phyloP scores from a whole-genome alignment of 495 filamentous ascomycete species.

The Neurospora sp. region DNA sequence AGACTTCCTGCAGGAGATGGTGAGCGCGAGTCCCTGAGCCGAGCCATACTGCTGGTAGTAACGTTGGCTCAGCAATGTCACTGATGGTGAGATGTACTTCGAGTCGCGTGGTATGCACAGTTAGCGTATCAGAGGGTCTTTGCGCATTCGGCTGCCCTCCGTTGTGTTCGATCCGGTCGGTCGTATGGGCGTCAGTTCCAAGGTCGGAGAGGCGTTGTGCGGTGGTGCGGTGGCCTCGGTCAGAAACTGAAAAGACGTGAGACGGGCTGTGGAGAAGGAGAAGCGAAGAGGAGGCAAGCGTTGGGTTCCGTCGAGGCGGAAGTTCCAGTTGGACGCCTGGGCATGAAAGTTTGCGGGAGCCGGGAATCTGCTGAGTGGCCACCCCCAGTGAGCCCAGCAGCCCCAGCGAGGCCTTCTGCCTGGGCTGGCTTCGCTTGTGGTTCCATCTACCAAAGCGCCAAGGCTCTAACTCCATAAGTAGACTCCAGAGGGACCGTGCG shows the following conservation, averaged over 20 bases:
- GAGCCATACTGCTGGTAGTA: conserved; percentile 59
- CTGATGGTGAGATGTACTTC: conserved; percentile 56
- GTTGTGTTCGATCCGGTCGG: background rate
- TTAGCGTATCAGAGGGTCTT: conserved; percentile 5
- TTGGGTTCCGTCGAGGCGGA: background rate
- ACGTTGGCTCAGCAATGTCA: conserved; percentile 39
- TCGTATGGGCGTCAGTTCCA: background rate
- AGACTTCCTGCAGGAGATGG: conserved; percentile 91
- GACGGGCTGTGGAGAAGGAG: background rate
- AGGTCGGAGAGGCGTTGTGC: background rate
- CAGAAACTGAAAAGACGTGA: background rate
- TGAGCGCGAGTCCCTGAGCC: conserved; percentile 87
- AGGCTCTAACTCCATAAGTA: background rate
- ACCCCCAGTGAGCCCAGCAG: background rate
- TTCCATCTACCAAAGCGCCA: background rate
- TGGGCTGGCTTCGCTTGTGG: background rate
- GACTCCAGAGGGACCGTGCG: background rate
- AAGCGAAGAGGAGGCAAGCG: background rate
- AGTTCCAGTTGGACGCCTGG: background rate
- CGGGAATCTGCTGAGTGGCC: background rate
- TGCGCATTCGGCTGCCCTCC: conserved; percentile 2
- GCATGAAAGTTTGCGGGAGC: background rate
- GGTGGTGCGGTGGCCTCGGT: background rate
- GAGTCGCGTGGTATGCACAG: conserved; percentile 10
- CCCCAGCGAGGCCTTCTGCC: background rate